Percentiles rank a stretch among this genome's conserved stretches.
Conservation (phyloP, 2,329 filamentous ascomycete species). For the Monosporascus sp. region DNA sequence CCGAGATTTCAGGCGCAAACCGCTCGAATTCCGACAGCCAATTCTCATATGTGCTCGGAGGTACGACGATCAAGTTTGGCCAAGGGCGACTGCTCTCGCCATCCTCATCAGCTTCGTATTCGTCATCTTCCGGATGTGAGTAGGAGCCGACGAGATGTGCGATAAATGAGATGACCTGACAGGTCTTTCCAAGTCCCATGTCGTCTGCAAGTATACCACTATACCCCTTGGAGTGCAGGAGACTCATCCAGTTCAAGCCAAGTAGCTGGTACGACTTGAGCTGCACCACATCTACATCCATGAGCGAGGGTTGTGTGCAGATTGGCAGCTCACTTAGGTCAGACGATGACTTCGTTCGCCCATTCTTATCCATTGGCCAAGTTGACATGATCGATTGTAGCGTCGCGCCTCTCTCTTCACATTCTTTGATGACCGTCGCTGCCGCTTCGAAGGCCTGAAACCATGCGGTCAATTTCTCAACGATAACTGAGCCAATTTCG, state of each 20-base stretch:
- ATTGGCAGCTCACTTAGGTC: slow-evolving; percentile 36
- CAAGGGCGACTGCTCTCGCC: slow-evolving; percentile 41
- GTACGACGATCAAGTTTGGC: slow-evolving; percentile 83
- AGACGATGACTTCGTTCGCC: slow-evolving; percentile 29
- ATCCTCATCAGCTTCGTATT: slow-evolving; percentile 19
- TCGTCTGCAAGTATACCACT: slow-evolving; percentile 94
- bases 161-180: slow-evolving; percentile 89
- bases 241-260: slow-evolving; percentile 87
- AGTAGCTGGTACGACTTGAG: slow-evolving; percentile 94
- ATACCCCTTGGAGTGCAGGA: slow-evolving; percentile 73
- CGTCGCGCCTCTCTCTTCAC: slow-evolving; percentile 41
- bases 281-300: slow-evolving; percentile 63
- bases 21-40: slow-evolving; percentile 87
- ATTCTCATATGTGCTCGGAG: slow-evolving; percentile 90
- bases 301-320: slow-evolving; percentile 64
- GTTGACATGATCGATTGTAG: slow-evolving; percentile 21
- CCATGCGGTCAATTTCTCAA: slow-evolving; percentile 38
- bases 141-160: slow-evolving; percentile 72
- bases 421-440: slow-evolving; percentile 33
- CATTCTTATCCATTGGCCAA: slow-evolving; percentile 27
- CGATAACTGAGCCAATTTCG: slow-evolving; percentile 26
- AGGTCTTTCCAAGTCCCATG: slow-evolving; percentile 96
- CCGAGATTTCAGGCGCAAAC: slow-evolving; percentile 73
- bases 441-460: slow-evolving; percentile 41
- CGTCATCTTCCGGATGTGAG: neutral